Conservation (phyloP, 2,329 filamentous ascomycete genomes). For the Lecanicillium sp. region DNA sequence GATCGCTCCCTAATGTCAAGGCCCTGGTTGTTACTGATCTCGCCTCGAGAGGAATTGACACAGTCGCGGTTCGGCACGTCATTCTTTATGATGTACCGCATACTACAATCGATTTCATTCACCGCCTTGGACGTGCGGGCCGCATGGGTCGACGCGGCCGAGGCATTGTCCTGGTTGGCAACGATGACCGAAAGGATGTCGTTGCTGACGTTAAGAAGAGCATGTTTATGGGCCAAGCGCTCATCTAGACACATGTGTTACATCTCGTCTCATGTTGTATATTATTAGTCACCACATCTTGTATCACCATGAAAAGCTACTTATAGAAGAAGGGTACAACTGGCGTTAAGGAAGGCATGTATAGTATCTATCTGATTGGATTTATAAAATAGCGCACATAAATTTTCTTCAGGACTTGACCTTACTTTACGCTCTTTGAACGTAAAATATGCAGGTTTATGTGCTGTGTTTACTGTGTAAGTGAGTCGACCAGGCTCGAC, state of each 20-base stretch:
- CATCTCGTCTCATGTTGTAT: slow-evolving; percentile 2
- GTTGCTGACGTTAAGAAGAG: slow-evolving; percentile 87
- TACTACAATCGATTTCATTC: slow-evolving; percentile 96
- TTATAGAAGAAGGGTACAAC: background rate
- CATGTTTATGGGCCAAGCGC: slow-evolving; percentile 74
- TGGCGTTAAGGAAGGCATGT: too few relatives aligned
- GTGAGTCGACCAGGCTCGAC: too few relatives aligned
- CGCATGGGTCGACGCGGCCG: slow-evolving; percentile 87
- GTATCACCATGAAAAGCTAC: too few relatives aligned
- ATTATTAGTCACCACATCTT: background rate
- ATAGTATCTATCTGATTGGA: background rate
- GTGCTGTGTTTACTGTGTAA: too few relatives aligned
- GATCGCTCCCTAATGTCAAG: slow-evolving; percentile 67
- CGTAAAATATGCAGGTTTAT: too few relatives aligned
- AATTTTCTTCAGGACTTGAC: too few relatives aligned
- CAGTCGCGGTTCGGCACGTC: slow-evolving; percentile 81
- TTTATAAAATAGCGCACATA: too few relatives aligned
- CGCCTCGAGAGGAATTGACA: slow-evolving; percentile 89
- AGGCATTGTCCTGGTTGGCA: slow-evolving; percentile 84
- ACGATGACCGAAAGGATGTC: slow-evolving; percentile 80
- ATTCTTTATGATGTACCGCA: slow-evolving; percentile 97
- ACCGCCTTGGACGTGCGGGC: slow-evolving; percentile 84
- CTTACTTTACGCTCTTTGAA: too few relatives aligned
- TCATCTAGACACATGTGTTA: slow-evolving; percentile 45
- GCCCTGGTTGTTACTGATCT: slow-evolving; percentile 93